Percentiles rank a stretch among this genome's conserved stretches.
Evolutionary conservation across 2,329 filamentous ascomycete genomes (phyloP).

Genomic region (Colletotrichum australisinense): DNA sequence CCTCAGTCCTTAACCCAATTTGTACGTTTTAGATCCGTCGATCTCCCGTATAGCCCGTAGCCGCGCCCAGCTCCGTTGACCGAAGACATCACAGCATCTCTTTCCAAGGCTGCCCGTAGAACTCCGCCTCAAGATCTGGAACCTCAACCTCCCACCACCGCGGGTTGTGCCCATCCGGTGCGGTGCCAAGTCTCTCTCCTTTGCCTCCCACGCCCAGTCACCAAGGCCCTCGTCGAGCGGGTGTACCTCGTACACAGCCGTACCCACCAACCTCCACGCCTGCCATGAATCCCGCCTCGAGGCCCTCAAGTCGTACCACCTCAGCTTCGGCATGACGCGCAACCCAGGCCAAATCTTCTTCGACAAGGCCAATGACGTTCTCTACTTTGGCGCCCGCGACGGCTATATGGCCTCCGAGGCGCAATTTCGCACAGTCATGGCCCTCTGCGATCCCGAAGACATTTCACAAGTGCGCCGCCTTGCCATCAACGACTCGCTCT

Average conservation of each 20-base stretch:
- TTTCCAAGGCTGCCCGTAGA: slow-evolving; percentile 58
- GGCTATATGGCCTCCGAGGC: slow-evolving; percentile 58
- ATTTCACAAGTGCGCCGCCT: slow-evolving; percentile 53
- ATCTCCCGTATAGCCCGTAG: slow-evolving; percentile 16
- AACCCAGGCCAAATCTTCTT: slow-evolving; percentile 56
- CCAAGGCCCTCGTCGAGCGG: slow-evolving; percentile 41
- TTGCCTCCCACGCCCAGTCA: slow-evolving; percentile 13
- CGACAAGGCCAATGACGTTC: slow-evolving; percentile 53
- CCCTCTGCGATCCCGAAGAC: slow-evolving; percentile 54
- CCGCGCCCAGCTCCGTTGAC: slow-evolving; percentile 9
- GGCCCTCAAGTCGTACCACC: slow-evolving; percentile 53
- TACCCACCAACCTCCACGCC: slow-evolving; percentile 58
- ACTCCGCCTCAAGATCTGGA: slow-evolving; percentile 61
- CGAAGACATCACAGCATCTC: slow-evolving; percentile 46
- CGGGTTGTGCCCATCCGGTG: slow-evolving; percentile 58
- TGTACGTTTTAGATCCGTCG: slow-evolving; percentile 33
- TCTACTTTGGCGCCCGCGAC: slow-evolving; percentile 59
- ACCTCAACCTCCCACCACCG: slow-evolving; percentile 53
- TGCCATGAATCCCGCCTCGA: slow-evolving; percentile 59
- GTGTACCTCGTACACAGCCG: slow-evolving; percentile 53
- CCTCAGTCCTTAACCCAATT: slow-evolving; percentile 24
- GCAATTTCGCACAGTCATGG: slow-evolving; percentile 57
- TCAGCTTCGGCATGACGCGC: slow-evolving; percentile 55
- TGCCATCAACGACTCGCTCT: slow-evolving; percentile 58
- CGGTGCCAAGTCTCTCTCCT: slow-evolving; percentile 45